Base-by-base conservation (phyloP, 2,329 filamentous ascomycete species). In the Talaromyces albobiverticillius region DNA sequence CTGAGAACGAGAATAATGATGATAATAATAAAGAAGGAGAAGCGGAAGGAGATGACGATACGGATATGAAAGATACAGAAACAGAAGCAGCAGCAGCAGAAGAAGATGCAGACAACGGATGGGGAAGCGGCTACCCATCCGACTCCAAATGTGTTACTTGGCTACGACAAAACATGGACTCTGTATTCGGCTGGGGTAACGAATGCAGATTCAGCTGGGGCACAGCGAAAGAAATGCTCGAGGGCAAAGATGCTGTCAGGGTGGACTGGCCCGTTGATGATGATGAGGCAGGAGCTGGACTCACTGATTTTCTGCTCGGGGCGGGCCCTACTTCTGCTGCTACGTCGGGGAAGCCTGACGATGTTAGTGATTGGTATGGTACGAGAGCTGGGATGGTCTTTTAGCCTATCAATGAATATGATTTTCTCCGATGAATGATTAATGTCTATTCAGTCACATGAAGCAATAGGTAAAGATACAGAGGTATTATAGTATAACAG, bases 151-250 rank as follows among this genome's bases (percentile, higher is more conserved):
- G 91, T 63, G 83, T 87, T 2, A 71, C 75, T 20, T 99, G 94
- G 93, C 70, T 99, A 67, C 89, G 85, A 73, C 76, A 76, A 36
- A 94, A 93, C 60, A 93, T 96, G 86, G 87, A 99, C 66, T 89
- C 90, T 2, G 75, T 97, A 1, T 99, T 97, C 75, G 94, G 94
- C 13, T 99, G 94, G 93, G 92, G 93, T 0, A 82, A 82, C 22
- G 92, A 97, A 73, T 95, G 90, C 68, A 81, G 94, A 4, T 97
- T 96, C 67, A 96, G 91, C 66, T 99, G 94, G 94, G 89, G 88
- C 0, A 97, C 94, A 1, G 89, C 89, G 2, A 96, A 95, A 74
- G 92, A 97, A 65, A 82, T 97, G 84, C 76, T 99, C 3, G 92
- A 96, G 61, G 76, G 78, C n/a, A 90, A 88, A 69, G 78, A 77